Conservation (phyloP, 2,329 filamentous ascomycete genomes). For the Ceratocystis colombiana region DNA sequence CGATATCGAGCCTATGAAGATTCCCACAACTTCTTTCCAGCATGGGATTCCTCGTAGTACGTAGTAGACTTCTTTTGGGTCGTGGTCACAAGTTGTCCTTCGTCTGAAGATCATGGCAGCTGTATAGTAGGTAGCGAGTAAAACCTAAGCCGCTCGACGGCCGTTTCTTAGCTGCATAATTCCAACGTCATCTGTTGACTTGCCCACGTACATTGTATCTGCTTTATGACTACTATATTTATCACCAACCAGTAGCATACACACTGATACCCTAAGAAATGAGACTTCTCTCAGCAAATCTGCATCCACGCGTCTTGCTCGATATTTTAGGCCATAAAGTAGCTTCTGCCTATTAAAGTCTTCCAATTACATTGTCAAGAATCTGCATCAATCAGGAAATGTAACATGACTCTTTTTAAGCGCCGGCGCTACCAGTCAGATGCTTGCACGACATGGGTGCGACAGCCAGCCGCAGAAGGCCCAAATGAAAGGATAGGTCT, state of each 20-base stretch:
- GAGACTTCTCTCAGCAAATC: background rate
- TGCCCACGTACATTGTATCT: background rate
- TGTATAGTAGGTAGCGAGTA: no score
- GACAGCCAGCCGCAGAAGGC: background rate
- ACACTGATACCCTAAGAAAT: background rate
- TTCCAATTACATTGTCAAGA: background rate
- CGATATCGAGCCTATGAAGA: constrained; percentile 9
- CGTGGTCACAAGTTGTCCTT: background rate
- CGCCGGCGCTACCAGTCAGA: constrained; percentile 1
- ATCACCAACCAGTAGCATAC: no score
- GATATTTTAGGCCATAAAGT: background rate
- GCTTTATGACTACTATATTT: background rate
- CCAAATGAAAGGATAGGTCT: constrained; percentile 5
- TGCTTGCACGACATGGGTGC: constrained; percentile 15
- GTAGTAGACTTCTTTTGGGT: background rate
- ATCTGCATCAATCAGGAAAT: background rate
- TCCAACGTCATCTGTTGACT: no score
- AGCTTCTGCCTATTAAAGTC: background rate
- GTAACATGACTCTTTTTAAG: constrained; percentile 14
- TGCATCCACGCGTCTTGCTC: constrained; percentile 15
- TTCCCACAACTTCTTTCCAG: background rate
- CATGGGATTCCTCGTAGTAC: background rate
- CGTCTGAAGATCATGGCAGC: background rate
- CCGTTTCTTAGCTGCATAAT: no score
- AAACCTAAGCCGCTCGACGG: no score